Evolutionary conservation across 441 rosid genomes (phyloP).

Genomic region (Eruca vesicaria): DNA sequence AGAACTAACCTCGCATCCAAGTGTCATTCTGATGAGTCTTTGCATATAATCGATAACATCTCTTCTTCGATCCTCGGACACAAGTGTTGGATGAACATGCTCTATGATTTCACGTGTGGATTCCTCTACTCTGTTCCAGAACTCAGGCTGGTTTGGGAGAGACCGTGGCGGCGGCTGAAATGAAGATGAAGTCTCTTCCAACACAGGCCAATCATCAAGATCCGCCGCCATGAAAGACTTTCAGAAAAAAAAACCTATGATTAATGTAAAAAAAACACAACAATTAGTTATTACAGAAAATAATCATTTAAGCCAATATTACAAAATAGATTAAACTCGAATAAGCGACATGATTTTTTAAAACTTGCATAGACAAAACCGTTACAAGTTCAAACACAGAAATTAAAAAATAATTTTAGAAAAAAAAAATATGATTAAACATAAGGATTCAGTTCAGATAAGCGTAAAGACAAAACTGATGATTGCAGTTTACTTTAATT

Average conservation of each 20-base stretch:
- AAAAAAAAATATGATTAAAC: not conserved
- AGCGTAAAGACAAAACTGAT: not conserved
- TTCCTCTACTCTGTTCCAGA: slow-evolving; percentile 65
- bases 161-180: slow-evolving; percentile 35
- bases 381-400: not conserved
- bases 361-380: not conserved
- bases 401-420: not conserved
- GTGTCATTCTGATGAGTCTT: slow-evolving; percentile 48
- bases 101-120: slow-evolving; percentile 61
- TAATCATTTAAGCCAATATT: not conserved
- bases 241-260: not conserved
- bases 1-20: slow-evolving; percentile 55
- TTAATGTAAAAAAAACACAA: not conserved
- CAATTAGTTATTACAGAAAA: not conserved
- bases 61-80: slow-evolving; percentile 72
- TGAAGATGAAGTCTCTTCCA: slow-evolving; percentile 46
- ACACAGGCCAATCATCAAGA: slow-evolving; percentile 55
- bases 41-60: slow-evolving; percentile 74
- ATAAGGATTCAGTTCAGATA: not conserved
- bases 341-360: not conserved
- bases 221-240: slow-evolving; percentile 59
- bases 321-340: not conserved
- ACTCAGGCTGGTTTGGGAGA: slow-evolving; percentile 41
- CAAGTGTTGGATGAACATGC: slow-evolving; percentile 67
- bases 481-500: not conserved